These are phyloP conservation scores for Hypoxylon subgilvum DNA, from an alignment of 495 filamentous ascomycete genomes.

Conservation along the genomic window DNA sequence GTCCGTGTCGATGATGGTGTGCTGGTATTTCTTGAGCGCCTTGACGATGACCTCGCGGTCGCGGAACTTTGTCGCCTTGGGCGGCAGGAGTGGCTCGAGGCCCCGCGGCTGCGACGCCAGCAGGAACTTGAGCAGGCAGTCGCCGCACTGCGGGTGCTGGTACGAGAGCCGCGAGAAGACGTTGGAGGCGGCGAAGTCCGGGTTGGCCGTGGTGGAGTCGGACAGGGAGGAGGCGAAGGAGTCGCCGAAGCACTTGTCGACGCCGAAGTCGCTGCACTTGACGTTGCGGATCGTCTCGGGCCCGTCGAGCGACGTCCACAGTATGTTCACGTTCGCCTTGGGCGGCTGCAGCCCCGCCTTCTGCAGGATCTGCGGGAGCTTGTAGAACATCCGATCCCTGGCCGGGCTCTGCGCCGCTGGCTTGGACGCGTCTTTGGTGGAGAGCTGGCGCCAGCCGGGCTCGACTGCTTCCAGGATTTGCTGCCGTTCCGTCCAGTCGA, in stretches of 20 bases:
- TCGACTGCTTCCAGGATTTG: constrained; percentile 42
- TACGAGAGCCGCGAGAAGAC: constrained; percentile 48
- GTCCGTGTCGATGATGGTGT: constrained; percentile 48
- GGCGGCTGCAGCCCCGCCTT: constrained; percentile 48
- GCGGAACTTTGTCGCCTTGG: constrained; percentile 27
- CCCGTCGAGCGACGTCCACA: constrained; percentile 53
- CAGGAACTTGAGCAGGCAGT: constrained; percentile 50
- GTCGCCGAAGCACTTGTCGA: constrained; percentile 49
- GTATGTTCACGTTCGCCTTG: constrained; percentile 47
- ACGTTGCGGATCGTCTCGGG: constrained; percentile 47
- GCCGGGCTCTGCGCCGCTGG: constrained; percentile 37
- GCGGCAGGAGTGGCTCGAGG: constrained; percentile 44
- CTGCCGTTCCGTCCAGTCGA: constrained; percentile 47
- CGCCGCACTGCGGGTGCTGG: constrained; percentile 47
- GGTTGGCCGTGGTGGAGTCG: constrained; percentile 41
- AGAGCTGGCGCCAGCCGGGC: constrained; percentile 41
- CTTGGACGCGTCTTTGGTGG: constrained; percentile 27
- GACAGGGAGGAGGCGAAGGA: constrained; percentile 46
- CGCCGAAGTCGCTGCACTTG: constrained; percentile 48
- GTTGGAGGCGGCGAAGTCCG: constrained; percentile 45
- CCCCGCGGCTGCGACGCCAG: constrained; percentile 43
- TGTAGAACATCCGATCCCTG: constrained; percentile 47
- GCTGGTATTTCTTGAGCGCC: constrained; percentile 51
- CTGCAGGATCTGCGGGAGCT: constrained; percentile 40
- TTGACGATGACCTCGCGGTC: constrained; percentile 45